phyloP scores from a whole-genome alignment of 2,329 filamentous ascomycete genomes.

The Fusarium bactridioides region DNA sequence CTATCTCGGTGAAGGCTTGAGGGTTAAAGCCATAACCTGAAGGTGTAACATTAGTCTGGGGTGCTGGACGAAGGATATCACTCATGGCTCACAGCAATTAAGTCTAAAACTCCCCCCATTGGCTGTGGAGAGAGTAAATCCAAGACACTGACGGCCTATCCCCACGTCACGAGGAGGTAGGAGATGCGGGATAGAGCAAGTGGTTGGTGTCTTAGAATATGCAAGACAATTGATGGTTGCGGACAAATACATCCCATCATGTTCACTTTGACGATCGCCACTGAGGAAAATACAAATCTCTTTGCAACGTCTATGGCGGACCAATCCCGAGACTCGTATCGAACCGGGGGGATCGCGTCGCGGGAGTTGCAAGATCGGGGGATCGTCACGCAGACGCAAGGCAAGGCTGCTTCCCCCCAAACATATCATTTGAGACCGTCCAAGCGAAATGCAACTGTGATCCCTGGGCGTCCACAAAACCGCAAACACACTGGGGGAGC shows the following conservation, averaged over 20 bases:
- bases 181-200: slow-evolving; percentile 1
- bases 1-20: slow-evolving; percentile 16
- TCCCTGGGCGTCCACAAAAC: slow-evolving; percentile 29
- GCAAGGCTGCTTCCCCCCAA: slow-evolving; percentile 27
- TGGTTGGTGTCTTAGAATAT: not conserved
- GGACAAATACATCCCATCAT: slow-evolving; percentile 13
- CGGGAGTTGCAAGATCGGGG: slow-evolving; percentile 38
- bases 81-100: not conserved
- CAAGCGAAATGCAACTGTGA: slow-evolving; percentile 33
- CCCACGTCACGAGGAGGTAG: not conserved
- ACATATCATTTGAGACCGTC: slow-evolving; percentile 20
- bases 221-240: slow-evolving; percentile 2
- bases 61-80: slow-evolving; percentile 6
- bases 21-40: slow-evolving; percentile 22
- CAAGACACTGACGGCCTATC: not conserved
- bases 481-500: slow-evolving; percentile 20
- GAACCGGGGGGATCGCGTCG: slow-evolving; percentile 10
- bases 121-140: not conserved
- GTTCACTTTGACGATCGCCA: slow-evolving; percentile 22
- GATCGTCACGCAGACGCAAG: slow-evolving; percentile 35
- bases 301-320: slow-evolving; percentile 14
- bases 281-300: slow-evolving; percentile 9
- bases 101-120: not conserved
- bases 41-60: slow-evolving; percentile 31
- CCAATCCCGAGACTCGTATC: slow-evolving; percentile 16